These are phyloP conservation scores for Spergularia marina DNA, from an alignment of 148 eudicot genomes.

Conservation along the genomic window DNA sequence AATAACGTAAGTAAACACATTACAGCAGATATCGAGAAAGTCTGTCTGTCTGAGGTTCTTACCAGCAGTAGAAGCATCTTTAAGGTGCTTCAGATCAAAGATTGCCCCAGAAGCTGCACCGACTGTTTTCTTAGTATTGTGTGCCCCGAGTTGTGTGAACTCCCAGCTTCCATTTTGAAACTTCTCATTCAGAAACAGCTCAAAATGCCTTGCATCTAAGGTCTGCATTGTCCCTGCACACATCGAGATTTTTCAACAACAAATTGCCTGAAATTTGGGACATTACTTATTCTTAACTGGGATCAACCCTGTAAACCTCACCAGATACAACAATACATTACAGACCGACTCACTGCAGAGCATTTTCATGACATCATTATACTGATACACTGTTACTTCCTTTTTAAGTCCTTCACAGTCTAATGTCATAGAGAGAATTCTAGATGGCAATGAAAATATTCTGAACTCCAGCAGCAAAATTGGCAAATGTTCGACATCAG, in stretches of 20 bases:
- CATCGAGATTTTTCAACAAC: not conserved
- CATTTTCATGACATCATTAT: not conserved
- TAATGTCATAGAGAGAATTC: not conserved
- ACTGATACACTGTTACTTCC: not conserved
- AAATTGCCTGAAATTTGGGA: not conserved
- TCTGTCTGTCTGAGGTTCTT: not conserved
- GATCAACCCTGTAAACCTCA: not conserved
- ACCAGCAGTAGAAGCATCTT: slow-evolving; percentile 70
- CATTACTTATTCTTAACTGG: not conserved
- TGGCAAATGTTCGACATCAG: not conserved
- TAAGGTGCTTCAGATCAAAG: slow-evolving; percentile 60
- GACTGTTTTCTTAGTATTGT: slow-evolving; percentile 48
- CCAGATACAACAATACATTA: not conserved
- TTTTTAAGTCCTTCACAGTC: too few relatives aligned
- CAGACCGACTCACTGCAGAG: not conserved
- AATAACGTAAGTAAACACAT: too few relatives aligned
- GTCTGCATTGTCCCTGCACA: slow-evolving; percentile 89
- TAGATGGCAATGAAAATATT: not conserved
- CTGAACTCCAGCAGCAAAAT: not conserved
- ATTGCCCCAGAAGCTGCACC: slow-evolving; percentile 79
- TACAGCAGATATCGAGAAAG: not conserved
- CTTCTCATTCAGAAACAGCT: slow-evolving; percentile 64
- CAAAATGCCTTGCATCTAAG: slow-evolving; percentile 84
- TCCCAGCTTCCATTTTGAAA: slow-evolving; percentile 81
- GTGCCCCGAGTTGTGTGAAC: slow-evolving; percentile 54